These are phyloP conservation scores for Citrullus colocynthis DNA, from an alignment of 306 rosid species.

Conservation along the genomic window DNA sequence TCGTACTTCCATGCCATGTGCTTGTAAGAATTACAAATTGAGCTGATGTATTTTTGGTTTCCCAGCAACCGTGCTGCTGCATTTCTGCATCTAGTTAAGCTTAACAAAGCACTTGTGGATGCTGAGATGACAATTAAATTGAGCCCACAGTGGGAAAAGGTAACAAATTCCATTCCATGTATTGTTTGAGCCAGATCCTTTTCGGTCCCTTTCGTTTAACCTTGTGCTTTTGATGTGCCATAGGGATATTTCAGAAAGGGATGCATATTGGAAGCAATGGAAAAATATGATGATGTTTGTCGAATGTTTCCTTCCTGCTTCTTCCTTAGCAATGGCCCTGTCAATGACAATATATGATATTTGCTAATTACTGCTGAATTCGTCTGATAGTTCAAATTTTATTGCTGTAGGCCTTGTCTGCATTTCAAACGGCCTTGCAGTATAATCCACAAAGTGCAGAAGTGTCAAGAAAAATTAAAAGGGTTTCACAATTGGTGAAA, in stretches of 20 bases:
- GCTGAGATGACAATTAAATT: slow-evolving; percentile 80
- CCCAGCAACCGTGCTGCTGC: slow-evolving; percentile 98
- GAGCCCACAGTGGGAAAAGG: slow-evolving; percentile 98
- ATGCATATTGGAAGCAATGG: slow-evolving; percentile 90
- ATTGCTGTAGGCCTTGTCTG: slow-evolving; percentile 57
- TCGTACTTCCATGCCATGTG: background rate
- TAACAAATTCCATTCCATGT: slow-evolving; percentile 8
- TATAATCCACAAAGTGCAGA: slow-evolving; percentile 82
- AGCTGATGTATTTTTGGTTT: slow-evolving; percentile 18
- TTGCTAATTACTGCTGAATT: slow-evolving; percentile 16
- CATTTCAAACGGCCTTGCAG: slow-evolving; percentile 65
- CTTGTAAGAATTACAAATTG: background rate
- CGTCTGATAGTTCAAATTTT: background rate
- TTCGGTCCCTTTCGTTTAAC: background rate
- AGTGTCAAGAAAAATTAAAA: slow-evolving; percentile 81
- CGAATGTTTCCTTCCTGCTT: background rate
- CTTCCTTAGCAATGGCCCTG: background rate
- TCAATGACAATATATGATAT: background rate
- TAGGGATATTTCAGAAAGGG: slow-evolving; percentile 98
- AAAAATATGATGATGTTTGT: slow-evolving; percentile 73
- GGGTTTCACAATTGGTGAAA: slow-evolving; percentile 45
- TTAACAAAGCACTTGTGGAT: slow-evolving; percentile 87
- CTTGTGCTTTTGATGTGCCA: slow-evolving; percentile 22
- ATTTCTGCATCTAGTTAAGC: slow-evolving; percentile 84
- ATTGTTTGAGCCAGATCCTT: slow-evolving; percentile 2